Base-by-base conservation (phyloP, 768 basidiomycete species). In the Suillus discolor region DNA sequence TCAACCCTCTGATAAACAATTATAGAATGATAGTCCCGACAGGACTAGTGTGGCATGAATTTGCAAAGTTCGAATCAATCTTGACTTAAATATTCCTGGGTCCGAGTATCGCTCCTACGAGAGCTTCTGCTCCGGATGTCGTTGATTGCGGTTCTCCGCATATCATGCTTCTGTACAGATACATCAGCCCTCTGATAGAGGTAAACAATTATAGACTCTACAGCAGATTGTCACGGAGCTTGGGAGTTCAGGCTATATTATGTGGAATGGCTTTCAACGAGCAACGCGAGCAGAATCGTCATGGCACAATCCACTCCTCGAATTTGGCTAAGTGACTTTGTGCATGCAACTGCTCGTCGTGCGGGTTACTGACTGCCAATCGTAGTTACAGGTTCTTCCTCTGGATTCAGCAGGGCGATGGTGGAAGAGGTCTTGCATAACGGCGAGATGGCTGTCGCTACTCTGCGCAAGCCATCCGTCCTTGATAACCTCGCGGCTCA, bases 381-480 rank as follows among this genome's bases (percentile, higher is more conserved):
- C 18, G 16, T 20, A 44, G 42, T 44, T 54, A 82, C 81, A 20
- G 82, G 82, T 47, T 71, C 81, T 4, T 79, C 79, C 1, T 65
- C 78, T 1, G 81, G 82, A 20, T 77, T 84, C 42, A 81, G 82
- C 3, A 74, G 74, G 20, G 63, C 68, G 15, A 69, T 77, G 20
- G 73, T 74, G 25, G 75, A 70, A 25, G 68, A 75, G 1, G 74
- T 67, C 12, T 69, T 76, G 6, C 65, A 66, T 12, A 66, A 65
- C 16, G 76, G 75, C 3, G 76, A 77, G 54, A 70, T 73, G 51
- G 71, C 71, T 7, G 70, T 76, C 6, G 76, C 73, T 12, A 69
- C 77, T 31, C 68, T 73, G 0, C 75, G 71, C 65, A 75, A 71
- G 60, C 70, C 71, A 2, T 68, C 69, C 16, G 57, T 68, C n/a